Evolutionary conservation across 352 stramenopile species (phyloP), one percentile per base, ranked within the genome.

Genomic region (Globisporangium middletonii): DNA sequence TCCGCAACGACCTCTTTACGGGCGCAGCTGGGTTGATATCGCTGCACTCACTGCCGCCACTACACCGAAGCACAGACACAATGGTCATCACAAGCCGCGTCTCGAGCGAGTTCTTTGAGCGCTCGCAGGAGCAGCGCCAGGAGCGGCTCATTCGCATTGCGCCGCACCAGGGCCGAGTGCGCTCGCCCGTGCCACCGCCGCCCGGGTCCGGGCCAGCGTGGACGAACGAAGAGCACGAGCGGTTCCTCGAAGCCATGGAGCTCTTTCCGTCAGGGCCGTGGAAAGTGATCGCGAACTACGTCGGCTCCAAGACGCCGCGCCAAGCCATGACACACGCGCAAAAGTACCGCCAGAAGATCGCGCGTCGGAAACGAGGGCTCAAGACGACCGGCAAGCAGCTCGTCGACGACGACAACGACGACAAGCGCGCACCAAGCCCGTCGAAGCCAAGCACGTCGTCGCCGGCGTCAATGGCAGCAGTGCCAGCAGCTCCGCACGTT

Each of bases 311-410:
- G 15, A 68, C 65, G 0, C 38, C 57, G 19, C 63, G 63, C 12
- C 63, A 70, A 35, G 68, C 63, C 16, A 64, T 70, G 63, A 70
- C 62, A 6, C 63, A 72, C 43, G 64, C 58, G 6, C 64, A 71
- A 43, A 72, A 71, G 45, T 72, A 72, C 41, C 63, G 64, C 12
- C 53, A 69, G 33, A 71, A 71, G 52, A 68, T 71, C 33, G 55
- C 54, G 16, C 48, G 64, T 0, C 55, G 62, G 11, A 53, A 60
- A 27, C 62, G 62, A 55, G 62, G 62, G 6, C 52, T 68, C 18
- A 62, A 67, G 50, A 64, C 56, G 16, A 54, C 38, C 9, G 26
- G n/a, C 27, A 60, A 65, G 19, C 59, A 59, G 38, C 19, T 9
- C 9, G 5, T 38, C 33, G 46, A 62, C 11, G 7, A 52, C 47